Percentiles rank a stretch among this genome's conserved stretches.
These are phyloP conservation scores for Spizellomyces punctatus DNA, from an alignment of 192 early-diverging fungal species.

Conservation along the genomic window DNA sequence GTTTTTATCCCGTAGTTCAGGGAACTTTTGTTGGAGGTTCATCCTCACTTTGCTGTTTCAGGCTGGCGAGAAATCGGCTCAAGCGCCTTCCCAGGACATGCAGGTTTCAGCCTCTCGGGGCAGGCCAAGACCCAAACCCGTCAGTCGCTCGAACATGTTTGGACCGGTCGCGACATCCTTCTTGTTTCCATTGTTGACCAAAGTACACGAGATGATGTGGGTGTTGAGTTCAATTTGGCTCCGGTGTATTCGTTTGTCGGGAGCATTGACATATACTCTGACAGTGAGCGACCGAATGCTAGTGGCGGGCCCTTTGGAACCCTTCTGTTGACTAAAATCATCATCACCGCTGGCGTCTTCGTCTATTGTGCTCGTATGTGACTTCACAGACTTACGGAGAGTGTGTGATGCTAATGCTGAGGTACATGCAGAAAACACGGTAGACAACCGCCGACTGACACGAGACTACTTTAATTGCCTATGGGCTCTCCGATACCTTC, in stretches of 20 bases:
- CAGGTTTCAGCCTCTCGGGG: no score
- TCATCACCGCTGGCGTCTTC: not conserved
- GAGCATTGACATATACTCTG: no score
- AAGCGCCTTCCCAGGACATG: no score
- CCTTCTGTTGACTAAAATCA: not conserved
- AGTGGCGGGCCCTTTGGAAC: not conserved
- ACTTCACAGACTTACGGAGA: no score
- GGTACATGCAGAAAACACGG: conserved; percentile 4
- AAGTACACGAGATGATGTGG: not conserved
- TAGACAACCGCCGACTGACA: conserved; percentile 6
- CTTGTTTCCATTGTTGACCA: not conserved
- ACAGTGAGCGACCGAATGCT: no score
- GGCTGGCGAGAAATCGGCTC: no score
- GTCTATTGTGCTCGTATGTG: not conserved
- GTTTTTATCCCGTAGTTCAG: no score
- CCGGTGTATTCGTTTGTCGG: no score
- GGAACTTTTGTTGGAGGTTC: no score
- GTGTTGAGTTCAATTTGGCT: not conserved
- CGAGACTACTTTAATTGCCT: not conserved
- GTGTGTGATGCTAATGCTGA: no score
- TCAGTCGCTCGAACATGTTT: not conserved
- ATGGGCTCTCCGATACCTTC: not conserved
- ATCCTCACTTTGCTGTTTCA: no score
- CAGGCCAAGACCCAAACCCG: not conserved
- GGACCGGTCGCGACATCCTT: not conserved